Evolutionary conservation across 257 asterid genomes (phyloP).

Genomic region (Salvia miltiorrhiza): DNA sequence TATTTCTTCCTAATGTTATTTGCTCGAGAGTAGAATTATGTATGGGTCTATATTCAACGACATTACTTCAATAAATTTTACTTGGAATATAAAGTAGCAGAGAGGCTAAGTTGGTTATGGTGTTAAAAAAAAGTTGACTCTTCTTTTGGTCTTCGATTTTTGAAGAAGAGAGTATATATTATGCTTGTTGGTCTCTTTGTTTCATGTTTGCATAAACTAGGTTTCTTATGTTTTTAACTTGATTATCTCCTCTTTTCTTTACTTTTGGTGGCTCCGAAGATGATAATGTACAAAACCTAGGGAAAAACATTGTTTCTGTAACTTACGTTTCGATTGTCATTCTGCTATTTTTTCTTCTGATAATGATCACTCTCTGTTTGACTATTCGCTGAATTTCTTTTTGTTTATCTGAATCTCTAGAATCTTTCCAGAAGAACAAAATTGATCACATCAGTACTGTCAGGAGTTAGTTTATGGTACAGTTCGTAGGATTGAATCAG

Average conservation of each 20-base stretch:
- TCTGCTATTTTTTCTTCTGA: constrained; percentile 1
- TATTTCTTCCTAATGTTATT: neutral
- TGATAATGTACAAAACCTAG: neutral
- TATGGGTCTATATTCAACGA: neutral
- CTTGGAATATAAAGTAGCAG: constrained; percentile 10
- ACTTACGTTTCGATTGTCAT: constrained; percentile 11
- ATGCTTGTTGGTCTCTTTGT: neutral
- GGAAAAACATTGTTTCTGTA: constrained; percentile 12
- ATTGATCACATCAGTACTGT: constrained; percentile 10
- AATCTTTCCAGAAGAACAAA: constrained; percentile 9
- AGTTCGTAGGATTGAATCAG: constrained; percentile 9
- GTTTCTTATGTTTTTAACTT: neutral
- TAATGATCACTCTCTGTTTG: neutral
- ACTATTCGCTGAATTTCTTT: neutral
- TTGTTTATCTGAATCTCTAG: constrained; percentile 1
- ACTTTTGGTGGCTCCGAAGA: neutral
- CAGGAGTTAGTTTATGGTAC: neutral
- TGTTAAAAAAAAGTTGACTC: neutral
- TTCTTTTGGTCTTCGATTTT: neutral
- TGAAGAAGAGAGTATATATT: neutral
- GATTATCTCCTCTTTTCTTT: neutral
- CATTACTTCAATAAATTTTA: neutral
- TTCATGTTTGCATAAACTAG: constrained; percentile 1
- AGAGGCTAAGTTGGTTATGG: neutral
- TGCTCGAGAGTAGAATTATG: constrained; percentile 6